Conservation (phyloP, 495 filamentous ascomycete species). For the Chaetomium fimeti region DNA sequence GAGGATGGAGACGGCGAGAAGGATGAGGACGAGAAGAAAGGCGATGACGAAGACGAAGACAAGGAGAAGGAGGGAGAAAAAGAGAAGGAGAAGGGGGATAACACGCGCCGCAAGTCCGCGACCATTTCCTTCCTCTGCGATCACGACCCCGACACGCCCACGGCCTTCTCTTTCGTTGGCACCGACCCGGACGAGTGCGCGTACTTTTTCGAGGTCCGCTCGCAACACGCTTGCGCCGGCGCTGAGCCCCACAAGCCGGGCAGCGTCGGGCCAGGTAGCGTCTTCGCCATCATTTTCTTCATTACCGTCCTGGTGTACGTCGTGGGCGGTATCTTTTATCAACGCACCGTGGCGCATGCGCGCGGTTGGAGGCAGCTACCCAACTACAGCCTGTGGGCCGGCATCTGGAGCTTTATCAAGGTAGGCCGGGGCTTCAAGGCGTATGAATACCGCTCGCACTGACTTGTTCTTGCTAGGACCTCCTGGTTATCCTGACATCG, state of each 20-base stretch:
- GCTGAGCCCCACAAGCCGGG: slow-evolving; percentile 58
- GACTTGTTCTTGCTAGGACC: slow-evolving; percentile 59
- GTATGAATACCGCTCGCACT: not conserved
- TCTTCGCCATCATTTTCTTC: slow-evolving; percentile 88
- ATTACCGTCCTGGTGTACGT: slow-evolving; percentile 87
- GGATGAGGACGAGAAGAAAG: slow-evolving; percentile 26
- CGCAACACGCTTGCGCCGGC: slow-evolving; percentile 73
- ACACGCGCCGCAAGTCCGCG: slow-evolving; percentile 70
- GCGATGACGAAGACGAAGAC: slow-evolving; percentile 39
- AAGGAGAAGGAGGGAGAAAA: slow-evolving; percentile 42
- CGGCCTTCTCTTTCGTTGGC: slow-evolving; percentile 77
- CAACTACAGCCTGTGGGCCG: slow-evolving; percentile 89
- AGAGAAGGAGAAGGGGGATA: slow-evolving; percentile 37
- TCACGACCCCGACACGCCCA: slow-evolving; percentile 58
- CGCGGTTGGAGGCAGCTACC: slow-evolving; percentile 94
- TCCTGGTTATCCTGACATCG: slow-evolving; percentile 74
- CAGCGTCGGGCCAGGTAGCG: slow-evolving; percentile 76
- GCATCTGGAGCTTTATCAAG: slow-evolving; percentile 77
- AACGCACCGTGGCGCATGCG: slow-evolving; percentile 90
- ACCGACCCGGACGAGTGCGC: slow-evolving; percentile 81
- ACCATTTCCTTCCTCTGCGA: slow-evolving; percentile 94
- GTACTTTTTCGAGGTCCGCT: slow-evolving; percentile 97
- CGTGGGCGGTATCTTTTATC: slow-evolving; percentile 90
- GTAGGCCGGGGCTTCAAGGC: slow-evolving; percentile 50
- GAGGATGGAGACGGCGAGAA: slow-evolving; percentile 45